A percentile compares a stretch with the other conserved stretches of the same genome.
phyloP scores from a whole-genome alignment of 2,329 filamentous ascomycete species.

The Zymoseptoria pseudotritici region DNA sequence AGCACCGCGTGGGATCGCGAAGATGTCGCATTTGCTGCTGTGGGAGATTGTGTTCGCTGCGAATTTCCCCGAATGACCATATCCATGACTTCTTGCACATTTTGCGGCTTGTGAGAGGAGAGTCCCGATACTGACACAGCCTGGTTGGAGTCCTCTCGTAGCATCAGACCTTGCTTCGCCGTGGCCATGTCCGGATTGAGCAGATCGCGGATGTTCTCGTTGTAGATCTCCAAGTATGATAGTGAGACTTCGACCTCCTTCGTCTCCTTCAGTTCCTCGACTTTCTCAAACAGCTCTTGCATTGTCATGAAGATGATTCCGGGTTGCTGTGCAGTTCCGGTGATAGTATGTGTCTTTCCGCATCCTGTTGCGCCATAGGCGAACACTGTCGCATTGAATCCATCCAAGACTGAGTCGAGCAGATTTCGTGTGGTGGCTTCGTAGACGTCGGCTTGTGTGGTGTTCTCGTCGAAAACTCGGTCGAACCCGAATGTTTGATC shows the following conservation, averaged over 20 bases:
- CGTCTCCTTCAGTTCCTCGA: constrained; percentile 74
- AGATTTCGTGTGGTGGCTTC: constrained; percentile 82
- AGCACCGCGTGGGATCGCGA: constrained; percentile 95
- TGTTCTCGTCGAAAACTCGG: constrained; percentile 92
- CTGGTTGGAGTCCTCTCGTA: constrained; percentile 90
- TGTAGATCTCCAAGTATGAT: constrained; percentile 97
- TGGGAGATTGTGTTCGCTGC: constrained; percentile 90
- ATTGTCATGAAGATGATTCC: constrained; percentile 99
- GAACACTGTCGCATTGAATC: constrained; percentile 98
- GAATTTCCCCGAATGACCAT: constrained; percentile 96
- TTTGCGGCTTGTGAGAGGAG: constrained; percentile 81
- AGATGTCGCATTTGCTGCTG: constrained; percentile 93
- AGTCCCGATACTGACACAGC: constrained; percentile 84
- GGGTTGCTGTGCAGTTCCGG: constrained; percentile 79
- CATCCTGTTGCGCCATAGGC: constrained; percentile 97
- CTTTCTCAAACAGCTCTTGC: constrained; percentile 97
- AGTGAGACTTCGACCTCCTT: constrained; percentile 86
- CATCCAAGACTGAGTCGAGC: constrained; percentile 91
- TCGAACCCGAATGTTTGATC: constrained; percentile 98
- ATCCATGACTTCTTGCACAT: constrained; percentile 96
- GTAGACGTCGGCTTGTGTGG: constrained; percentile 86
- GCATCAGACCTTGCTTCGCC: constrained; percentile 79
- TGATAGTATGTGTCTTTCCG: constrained; percentile 96
- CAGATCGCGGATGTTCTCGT: constrained; percentile 94
- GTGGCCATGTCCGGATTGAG: constrained; percentile 70